These are phyloP conservation scores for Pseudonectria buxi DNA, from an alignment of 2,329 filamentous ascomycete species.

Conservation along the genomic window DNA sequence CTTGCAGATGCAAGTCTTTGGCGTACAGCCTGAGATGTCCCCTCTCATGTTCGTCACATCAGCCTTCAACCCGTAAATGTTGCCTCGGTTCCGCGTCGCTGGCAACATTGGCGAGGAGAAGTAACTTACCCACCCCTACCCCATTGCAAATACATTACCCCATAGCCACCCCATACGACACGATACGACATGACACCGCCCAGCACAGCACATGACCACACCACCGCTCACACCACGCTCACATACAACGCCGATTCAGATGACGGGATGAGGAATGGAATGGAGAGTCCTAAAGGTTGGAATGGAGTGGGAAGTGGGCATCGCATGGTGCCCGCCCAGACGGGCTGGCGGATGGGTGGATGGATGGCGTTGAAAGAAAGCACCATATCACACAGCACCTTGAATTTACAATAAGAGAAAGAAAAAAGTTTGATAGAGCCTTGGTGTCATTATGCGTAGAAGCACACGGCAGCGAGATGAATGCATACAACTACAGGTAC, in stretches of 20 bases:
- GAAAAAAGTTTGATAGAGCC: slow-evolving; percentile 2
- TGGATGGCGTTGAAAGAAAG: slow-evolving; percentile 19
- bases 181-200: slow-evolving; percentile 8
- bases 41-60: slow-evolving; percentile 10
- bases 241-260: slow-evolving; percentile 6
- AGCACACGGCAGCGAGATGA: too few species aligned
- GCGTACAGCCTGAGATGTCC: too few species aligned
- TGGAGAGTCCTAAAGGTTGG: slow-evolving; percentile 14
- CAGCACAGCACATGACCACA: neutral
- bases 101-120: too few species aligned
- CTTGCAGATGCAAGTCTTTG: too few species aligned
- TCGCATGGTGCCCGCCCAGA: slow-evolving; percentile 9
- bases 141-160: too few species aligned
- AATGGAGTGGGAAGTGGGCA: slow-evolving; percentile 15
- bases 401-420: slow-evolving; percentile 3
- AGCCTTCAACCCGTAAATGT: slow-evolving; percentile 5
- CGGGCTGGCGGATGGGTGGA: slow-evolving; percentile 17
- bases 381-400: slow-evolving; percentile 20
- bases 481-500: too few species aligned
- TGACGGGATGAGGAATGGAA: slow-evolving; percentile 13
- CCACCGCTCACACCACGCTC: slow-evolving; percentile 1
- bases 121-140: too few species aligned
- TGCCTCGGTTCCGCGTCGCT: too few species aligned
- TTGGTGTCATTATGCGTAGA: neutral
- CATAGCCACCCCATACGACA: neutral